phyloP scores from a whole-genome alignment of 768 basidiomycete genomes.

The Suillus luteus region DNA sequence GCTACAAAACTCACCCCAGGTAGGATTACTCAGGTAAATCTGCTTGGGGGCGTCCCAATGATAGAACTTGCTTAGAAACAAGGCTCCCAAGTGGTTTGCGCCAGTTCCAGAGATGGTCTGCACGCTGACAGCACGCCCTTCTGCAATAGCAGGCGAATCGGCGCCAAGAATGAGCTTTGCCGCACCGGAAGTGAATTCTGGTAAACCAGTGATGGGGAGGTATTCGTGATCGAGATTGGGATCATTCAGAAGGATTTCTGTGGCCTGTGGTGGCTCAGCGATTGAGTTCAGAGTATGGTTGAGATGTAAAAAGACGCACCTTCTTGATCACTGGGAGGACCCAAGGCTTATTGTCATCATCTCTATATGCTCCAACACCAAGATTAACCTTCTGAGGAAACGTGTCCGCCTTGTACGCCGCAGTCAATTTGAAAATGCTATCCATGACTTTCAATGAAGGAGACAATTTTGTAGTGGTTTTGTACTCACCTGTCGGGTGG shows the following conservation, averaged over 20 bases:
- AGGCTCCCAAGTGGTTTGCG: conserved; percentile 89
- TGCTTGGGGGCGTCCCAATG: conserved; percentile 62
- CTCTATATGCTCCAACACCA: conserved; percentile 92
- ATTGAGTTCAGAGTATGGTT: conserved; percentile 7
- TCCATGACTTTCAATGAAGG: conserved; percentile 15
- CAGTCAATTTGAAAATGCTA: conserved; percentile 90
- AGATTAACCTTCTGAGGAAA: conserved; percentile 83
- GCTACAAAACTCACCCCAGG: conserved; percentile 65
- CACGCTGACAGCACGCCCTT: conserved; percentile 72
- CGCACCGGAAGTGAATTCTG: conserved; percentile 79
- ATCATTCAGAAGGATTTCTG: conserved; percentile 65
- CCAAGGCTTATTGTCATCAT: conserved; percentile 87
- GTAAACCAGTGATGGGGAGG: conserved; percentile 86
- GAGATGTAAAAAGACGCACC: conserved; percentile 41
- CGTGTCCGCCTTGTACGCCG: conserved; percentile 82
- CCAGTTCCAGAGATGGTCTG: conserved; percentile 97
- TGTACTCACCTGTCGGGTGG: conserved; percentile 75
- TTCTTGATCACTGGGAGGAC: conserved; percentile 90
- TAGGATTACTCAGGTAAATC: conserved; percentile 87
- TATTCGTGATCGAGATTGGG: conserved; percentile 88
- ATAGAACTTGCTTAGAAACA: conserved; percentile 87
- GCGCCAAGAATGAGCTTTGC: conserved; percentile 79
- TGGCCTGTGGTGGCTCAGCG: conserved; percentile 53
- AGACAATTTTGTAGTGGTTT: neutral
- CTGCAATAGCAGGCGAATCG: conserved; percentile 69